Evolutionary conservation across 768 basidiomycete genomes (phyloP).

Genomic region (Leucocoprinus leucothites): DNA sequence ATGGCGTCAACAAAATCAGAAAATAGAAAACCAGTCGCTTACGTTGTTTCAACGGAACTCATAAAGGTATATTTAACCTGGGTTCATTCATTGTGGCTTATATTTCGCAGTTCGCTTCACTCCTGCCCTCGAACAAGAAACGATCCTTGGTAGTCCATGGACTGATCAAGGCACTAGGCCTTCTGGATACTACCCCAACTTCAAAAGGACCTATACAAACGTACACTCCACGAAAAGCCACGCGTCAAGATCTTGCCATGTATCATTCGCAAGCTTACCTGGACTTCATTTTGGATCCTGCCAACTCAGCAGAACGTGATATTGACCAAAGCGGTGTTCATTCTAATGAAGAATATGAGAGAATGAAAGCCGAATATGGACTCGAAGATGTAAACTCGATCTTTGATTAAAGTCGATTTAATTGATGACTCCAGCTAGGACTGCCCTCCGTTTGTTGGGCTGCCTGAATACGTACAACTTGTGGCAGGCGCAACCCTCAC

Average conservation of each 20-base stretch:
- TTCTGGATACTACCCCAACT: slow-evolving; percentile 34
- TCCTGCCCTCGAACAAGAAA: slow-evolving; percentile 67
- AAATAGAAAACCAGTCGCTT: slow-evolving; percentile 29
- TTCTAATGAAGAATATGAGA: not conserved
- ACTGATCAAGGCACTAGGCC: slow-evolving; percentile 49
- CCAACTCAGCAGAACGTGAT: slow-evolving; percentile 20
- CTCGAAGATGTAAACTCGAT: slow-evolving; percentile 30
- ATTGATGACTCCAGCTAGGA: slow-evolving; percentile 46
- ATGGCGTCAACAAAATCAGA: not conserved
- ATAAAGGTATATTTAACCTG: slow-evolving; percentile 38
- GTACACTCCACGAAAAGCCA: slow-evolving; percentile 53
- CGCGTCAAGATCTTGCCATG: slow-evolving; percentile 48
- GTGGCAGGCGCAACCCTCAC: slow-evolving; percentile 79
- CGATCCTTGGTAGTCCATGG: slow-evolving; percentile 68
- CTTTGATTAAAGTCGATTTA: not conserved
- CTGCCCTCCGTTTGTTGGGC: slow-evolving; percentile 72
- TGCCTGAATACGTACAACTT: slow-evolving; percentile 65
- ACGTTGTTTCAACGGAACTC: slow-evolving; percentile 58
- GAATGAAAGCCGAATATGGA: slow-evolving; percentile 43
- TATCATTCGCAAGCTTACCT: slow-evolving; percentile 78
- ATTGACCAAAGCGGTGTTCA: not conserved
- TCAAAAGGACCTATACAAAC: slow-evolving; percentile 34
- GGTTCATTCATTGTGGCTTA: slow-evolving; percentile 7
- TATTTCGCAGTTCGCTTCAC: slow-evolving; percentile 33
- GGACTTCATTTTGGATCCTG: slow-evolving; percentile 46